Conservation (phyloP, 78 protist species). For the Dictyostelium firmibasis region DNA sequence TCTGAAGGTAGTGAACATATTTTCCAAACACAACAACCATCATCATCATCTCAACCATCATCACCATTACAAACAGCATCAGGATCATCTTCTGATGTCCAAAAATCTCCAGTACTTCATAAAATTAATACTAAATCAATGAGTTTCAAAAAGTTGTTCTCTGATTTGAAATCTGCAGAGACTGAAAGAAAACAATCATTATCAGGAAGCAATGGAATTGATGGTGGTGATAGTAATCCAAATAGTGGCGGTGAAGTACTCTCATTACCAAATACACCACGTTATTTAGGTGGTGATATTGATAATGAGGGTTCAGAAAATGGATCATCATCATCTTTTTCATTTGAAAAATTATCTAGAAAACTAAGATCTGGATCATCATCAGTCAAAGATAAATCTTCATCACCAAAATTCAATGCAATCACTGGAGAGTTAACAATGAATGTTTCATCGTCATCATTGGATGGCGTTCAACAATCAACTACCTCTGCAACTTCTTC, state of each 20-base stretch:
- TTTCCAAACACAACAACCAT: background rate
- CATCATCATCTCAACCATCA: background rate
- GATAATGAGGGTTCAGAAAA: constrained; percentile 2
- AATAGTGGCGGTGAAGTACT: background rate
- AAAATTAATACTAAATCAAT: constrained; percentile 13
- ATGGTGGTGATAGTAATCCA: background rate
- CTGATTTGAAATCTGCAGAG: constrained; percentile 1
- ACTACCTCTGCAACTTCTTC: background rate
- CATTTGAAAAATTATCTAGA: background rate
- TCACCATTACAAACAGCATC: background rate
- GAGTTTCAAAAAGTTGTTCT: background rate
- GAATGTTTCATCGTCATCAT: background rate
- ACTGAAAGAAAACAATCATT: constrained; percentile 3
- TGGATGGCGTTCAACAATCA: background rate
- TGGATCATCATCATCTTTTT: constrained; percentile 5
- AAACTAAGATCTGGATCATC: background rate
- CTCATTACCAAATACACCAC: constrained; percentile 5
- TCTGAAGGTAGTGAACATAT: background rate
- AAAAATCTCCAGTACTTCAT: background rate
- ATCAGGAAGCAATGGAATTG: background rate
- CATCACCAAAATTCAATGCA: background rate
- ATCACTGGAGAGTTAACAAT: background rate
- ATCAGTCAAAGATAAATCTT: background rate
- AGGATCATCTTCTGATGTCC: background rate
- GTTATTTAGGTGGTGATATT: background rate